Evolutionary conservation across 129 eudicot genomes (phyloP).

Genomic region (Mikania micrantha): DNA sequence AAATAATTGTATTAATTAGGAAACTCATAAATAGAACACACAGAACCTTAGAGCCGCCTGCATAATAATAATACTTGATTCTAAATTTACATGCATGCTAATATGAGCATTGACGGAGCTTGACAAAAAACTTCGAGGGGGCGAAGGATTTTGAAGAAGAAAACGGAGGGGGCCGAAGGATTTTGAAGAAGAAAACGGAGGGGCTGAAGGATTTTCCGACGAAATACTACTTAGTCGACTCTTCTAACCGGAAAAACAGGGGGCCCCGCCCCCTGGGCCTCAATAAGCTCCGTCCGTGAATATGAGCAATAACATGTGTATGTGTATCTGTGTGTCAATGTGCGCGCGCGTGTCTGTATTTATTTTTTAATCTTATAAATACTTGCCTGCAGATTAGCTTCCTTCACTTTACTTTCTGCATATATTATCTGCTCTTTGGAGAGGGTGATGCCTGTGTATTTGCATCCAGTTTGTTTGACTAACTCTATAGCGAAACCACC

Average conservation of each 20-base stretch:
- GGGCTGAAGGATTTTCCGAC: too few relatives aligned
- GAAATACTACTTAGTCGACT: too few relatives aligned
- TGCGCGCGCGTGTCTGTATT: too few relatives aligned
- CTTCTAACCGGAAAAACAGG: too few relatives aligned
- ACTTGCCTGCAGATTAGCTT: slow-evolving; percentile 63
- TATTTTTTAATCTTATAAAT: background rate
- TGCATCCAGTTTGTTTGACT: slow-evolving; percentile 73
- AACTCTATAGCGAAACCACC: slow-evolving; percentile 75
- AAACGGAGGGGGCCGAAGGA: too few relatives aligned
- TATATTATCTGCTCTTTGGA: slow-evolving; percentile 61
- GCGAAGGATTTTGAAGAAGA: too few relatives aligned
- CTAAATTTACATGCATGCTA: background rate
- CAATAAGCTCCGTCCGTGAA: too few relatives aligned
- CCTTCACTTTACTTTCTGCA: slow-evolving; percentile 66
- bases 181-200: too few relatives aligned
- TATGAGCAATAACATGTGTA: too few relatives aligned
- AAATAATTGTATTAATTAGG: background rate
- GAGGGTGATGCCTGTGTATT: slow-evolving; percentile 77
- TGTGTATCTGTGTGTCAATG: too few relatives aligned
- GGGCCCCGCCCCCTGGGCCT: too few relatives aligned
- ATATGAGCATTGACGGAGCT: background rate
- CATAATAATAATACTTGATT: background rate
- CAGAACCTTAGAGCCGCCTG: background rate
- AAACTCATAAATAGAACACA: background rate
- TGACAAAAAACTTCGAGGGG: too few relatives aligned